Evolutionary conservation across 495 filamentous ascomycete genomes (phyloP), one percentile per base, ranked within the genome.

Genomic region (Symbiotaphrina buchneri): DNA sequence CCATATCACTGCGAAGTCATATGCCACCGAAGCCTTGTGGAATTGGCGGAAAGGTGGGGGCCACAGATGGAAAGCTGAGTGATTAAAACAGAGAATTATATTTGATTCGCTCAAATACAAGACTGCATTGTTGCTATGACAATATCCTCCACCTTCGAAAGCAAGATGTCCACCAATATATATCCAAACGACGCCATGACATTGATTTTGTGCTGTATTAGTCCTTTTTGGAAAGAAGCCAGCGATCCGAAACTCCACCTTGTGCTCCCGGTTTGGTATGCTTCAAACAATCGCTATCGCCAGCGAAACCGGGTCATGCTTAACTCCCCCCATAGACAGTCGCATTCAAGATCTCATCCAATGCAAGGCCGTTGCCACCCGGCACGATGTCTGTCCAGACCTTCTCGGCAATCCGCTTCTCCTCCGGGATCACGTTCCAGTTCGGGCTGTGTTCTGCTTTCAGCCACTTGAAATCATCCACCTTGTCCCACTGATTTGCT

Each of bases 381-480:
- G 63, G 65, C 10, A 84, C 71, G 15, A 69, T 59, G 33, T 68
- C 65, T 39, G 56, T 63, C 82, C 83, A 91, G 1, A 74, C 59
- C 13, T 63, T 58, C 13, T 69, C 65, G 4, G 51, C 35, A 5
- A 85, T 56, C 6, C 69, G 62, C 21, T 75, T 55, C 13, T 56
- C 58, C 27, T 61, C 59, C 10, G 61, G 53, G 24, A 94, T 35
- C 6, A 84, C 44, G 27, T 58, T 65, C 82, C 85, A 97, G 47
- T 97, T 83, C 1, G 87, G 87, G 40, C 79, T 93, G 11, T 66
- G 70, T 28, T 75, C 77, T 7, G 63, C 55, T 49, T 82, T 90
- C 37, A 93, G 61, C 90, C 90, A 95, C 49, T 91, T 87, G 58
- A 97, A 97, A 42, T 97, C 87, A 43, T 94, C 79, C 10, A 97